Evolutionary conservation across 108 stramenopile species (phyloP), one percentile per base, ranked within the genome.

Genomic region (Fragilariopsis cylindrus): DNA sequence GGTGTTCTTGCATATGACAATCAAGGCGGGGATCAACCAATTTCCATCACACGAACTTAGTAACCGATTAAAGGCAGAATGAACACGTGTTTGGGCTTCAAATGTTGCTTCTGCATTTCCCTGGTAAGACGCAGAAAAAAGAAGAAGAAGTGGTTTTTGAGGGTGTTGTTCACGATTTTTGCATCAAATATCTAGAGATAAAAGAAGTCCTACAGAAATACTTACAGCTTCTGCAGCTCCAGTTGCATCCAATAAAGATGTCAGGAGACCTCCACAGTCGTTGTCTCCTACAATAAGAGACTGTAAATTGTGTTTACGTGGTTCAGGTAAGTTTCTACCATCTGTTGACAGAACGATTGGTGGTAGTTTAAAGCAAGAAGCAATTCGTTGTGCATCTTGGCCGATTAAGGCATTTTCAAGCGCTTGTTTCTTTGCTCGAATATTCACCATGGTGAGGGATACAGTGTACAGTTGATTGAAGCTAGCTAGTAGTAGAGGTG

Each of bases 11-110:
- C 94, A 95, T 45, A 86, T 79, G 3, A 82, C 77, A 50, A 91
- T 84, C 39, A 95, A 66, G n/a, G 90, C 85, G 30, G 94, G 94
- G 52, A 95, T 83, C 50, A 95, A 76, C 88, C 87, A 88, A 72
- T 95, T 95, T 57, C 94, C 94, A 57, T 82, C 79, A 48, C 85
- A 87, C 6, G 87, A 85, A 13, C 84, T 72, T 50, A 95, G 81
- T 8, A 86, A 50, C 62, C 83, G 81, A 72, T 95, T 91, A 53
- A 95, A 62, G 11, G 84, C 77, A 2, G 90, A 77, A 70, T 95
- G 94, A 9, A 92, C 70, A 43, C 75, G 64, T 3, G 86, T 65
- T 72, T 95, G 94, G 30, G 82, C 85, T 58, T 91, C 84, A 54
- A 81, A 91, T 58, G 69, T 74, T 56, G 73, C 62, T n/a, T 71